A percentile compares a stretch with the other conserved stretches of the same genome.
Evolutionary conservation across 768 basidiomycete genomes (phyloP).

Genomic region (Collybia sp.): DNA sequence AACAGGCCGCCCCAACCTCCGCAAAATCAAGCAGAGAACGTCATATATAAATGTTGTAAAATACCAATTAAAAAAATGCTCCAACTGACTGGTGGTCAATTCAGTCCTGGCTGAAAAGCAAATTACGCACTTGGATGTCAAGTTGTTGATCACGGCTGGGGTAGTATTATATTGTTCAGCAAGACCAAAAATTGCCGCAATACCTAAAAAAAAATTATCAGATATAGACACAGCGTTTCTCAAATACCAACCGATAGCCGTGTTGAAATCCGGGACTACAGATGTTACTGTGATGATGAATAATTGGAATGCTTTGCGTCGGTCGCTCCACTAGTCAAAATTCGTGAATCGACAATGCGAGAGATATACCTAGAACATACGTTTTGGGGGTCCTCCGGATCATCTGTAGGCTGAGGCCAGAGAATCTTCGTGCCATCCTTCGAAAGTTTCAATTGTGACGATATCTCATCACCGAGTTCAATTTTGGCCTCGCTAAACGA

Average conservation of each 20-base stretch:
- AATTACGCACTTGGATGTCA: conserved; percentile 40
- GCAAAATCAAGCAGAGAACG: background rate
- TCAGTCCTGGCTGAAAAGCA: background rate
- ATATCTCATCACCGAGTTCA: conserved; percentile 52
- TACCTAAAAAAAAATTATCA: conserved; percentile 24
- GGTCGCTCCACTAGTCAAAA: conserved; percentile 32
- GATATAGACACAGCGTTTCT: background rate
- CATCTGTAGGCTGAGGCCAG: conserved; percentile 54
- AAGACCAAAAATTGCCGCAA: conserved; percentile 53
- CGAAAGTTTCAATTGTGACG: conserved; percentile 46
- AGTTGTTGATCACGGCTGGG: conserved; percentile 46
- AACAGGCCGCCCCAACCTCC: conserved; percentile 42
- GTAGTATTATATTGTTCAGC: conserved; percentile 48
- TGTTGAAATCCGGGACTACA: conserved; percentile 58
- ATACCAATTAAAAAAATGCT: conserved; percentile 50
- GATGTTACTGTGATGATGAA: conserved; percentile 51
- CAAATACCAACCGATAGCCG: conserved; percentile 38
- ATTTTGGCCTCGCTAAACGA: conserved; percentile 42
- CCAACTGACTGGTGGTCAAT: conserved; percentile 31
- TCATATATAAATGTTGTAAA: background rate
- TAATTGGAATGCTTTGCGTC: conserved; percentile 43
- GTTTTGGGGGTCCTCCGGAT: conserved; percentile 28
- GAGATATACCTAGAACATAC: background rate
- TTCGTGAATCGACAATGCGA: too few relatives aligned
- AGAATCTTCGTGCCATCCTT: conserved; percentile 49